A percentile compares a stretch with the other conserved stretches of the same genome.
Evolutionary conservation across 1,284 basidiomycete species (phyloP).

Genomic region (Pyrrhoderma lamaoense): DNA sequence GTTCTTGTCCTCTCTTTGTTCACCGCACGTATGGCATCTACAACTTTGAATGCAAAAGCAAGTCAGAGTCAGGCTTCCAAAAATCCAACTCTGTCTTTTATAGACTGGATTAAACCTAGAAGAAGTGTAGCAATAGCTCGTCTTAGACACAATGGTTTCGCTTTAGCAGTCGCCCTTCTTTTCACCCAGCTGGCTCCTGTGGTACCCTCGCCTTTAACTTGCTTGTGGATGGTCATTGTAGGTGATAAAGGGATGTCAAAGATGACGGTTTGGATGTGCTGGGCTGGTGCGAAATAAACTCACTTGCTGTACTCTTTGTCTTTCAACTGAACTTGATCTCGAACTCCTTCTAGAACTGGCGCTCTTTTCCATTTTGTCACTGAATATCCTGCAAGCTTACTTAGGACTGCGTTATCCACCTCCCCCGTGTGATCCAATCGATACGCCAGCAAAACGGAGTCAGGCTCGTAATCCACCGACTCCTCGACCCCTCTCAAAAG

Average conservation of each 20-base stretch:
- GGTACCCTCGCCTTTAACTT: slow-evolving; percentile 12
- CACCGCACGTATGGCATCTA: too few relatives aligned
- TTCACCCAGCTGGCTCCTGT: slow-evolving; percentile 12
- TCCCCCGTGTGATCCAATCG: slow-evolving; percentile 10
- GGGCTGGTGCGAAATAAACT: slow-evolving; percentile 9
- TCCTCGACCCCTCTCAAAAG: slow-evolving; percentile 6
- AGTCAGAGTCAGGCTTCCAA: too few relatives aligned
- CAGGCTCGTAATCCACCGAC: slow-evolving; percentile 11
- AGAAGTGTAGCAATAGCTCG: slow-evolving; percentile 14
- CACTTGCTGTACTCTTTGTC: not conserved
- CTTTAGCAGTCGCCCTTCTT: slow-evolving; percentile 10
- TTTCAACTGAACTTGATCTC: not conserved
- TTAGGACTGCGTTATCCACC: slow-evolving; percentile 15
- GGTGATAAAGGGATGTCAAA: slow-evolving; percentile 4
- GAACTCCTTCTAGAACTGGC: slow-evolving; percentile 8
- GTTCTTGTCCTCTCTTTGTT: too few relatives aligned
- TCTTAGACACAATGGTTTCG: slow-evolving; percentile 17
- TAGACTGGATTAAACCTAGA: slow-evolving; percentile 18
- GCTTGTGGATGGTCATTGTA: slow-evolving; percentile 9
- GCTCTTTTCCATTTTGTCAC: slow-evolving; percentile 9
- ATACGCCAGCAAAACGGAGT: slow-evolving; percentile 11
- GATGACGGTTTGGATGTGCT: slow-evolving; percentile 6
- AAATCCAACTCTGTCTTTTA: not conserved
- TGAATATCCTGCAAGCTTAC: slow-evolving; percentile 16
- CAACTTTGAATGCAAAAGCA: too few relatives aligned